Percentiles rank a stretch among this genome's conserved stretches.
Conservation (phyloP, 1,284 basidiomycete species). For the Ganoderma sinense region DNA sequence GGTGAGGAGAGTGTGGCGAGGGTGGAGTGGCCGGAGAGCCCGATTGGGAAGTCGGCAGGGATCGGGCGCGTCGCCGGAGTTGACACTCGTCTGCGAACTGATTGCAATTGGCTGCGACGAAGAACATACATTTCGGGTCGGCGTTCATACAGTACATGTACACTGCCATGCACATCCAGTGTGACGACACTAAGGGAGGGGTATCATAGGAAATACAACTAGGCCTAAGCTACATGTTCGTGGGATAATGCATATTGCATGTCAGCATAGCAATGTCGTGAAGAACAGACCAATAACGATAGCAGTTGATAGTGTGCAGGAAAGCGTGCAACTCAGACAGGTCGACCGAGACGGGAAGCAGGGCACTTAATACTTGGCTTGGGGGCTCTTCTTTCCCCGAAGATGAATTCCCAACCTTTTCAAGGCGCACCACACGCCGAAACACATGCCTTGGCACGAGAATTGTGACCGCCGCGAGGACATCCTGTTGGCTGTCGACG, state of each 20-base stretch:
- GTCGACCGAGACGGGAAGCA: neutral
- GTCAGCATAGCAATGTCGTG: slow-evolving; percentile 11
- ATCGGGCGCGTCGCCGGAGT: slow-evolving; percentile 15
- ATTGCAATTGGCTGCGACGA: slow-evolving; percentile 29
- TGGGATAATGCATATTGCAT: neutral
- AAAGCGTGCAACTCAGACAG: neutral
- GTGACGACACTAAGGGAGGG: neutral
- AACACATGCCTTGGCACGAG: slow-evolving; percentile 20
- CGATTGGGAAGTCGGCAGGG: slow-evolving; percentile 11
- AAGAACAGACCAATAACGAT: slow-evolving; percentile 23
- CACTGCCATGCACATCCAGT: slow-evolving; percentile 5
- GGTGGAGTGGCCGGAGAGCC: slow-evolving; percentile 1
- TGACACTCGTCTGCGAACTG: slow-evolving; percentile 22
- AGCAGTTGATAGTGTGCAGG: slow-evolving; percentile 7
- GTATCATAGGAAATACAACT: slow-evolving; percentile 12
- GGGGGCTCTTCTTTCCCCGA: slow-evolving; percentile 27
- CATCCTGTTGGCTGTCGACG: slow-evolving; percentile 23
- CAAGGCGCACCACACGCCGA: slow-evolving; percentile 27
- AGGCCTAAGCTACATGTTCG: slow-evolving; percentile 26
- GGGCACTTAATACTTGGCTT: slow-evolving; percentile 4
- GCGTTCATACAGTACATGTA: neutral
- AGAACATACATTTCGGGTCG: slow-evolving; percentile 7
- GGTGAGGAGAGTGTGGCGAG: slow-evolving; percentile 1
- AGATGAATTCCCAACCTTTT: slow-evolving; percentile 30
- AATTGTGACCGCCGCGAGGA: slow-evolving; percentile 22